Conservation (phyloP, 805 yeast genomes). For the Yarrowia bubula region DNA sequence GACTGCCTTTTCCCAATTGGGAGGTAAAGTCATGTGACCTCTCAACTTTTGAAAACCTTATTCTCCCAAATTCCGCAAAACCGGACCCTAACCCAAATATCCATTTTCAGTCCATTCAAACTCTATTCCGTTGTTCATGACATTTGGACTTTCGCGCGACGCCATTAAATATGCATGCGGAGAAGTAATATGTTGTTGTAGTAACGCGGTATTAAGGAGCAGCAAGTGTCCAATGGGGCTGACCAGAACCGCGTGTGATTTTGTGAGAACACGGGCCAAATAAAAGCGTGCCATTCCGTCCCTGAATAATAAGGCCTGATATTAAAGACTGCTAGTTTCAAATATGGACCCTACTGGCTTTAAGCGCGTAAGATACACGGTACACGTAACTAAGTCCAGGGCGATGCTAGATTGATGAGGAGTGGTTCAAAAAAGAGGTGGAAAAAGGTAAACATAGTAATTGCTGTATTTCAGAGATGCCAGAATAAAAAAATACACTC, state of each 20-base stretch:
- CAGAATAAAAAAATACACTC: neutral
- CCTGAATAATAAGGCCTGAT: too few relatives aligned
- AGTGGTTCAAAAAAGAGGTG: neutral
- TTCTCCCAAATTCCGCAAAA: neutral
- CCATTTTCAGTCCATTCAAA: neutral
- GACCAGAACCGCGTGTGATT: neutral
- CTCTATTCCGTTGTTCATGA: neutral
- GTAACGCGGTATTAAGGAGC: neutral
- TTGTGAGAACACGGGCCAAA: too few relatives aligned
- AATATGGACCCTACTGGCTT: neutral
- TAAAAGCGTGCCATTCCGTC: too few relatives aligned
- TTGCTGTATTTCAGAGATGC: too few relatives aligned
- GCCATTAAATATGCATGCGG: conserved; percentile 6
- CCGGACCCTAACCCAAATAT: neutral
- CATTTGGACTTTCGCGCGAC: neutral
- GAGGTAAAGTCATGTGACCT: conserved; percentile 13
- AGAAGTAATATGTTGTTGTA: neutral
- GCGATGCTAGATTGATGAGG: neutral
- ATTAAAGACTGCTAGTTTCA: too few relatives aligned
- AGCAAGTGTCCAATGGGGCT: neutral
- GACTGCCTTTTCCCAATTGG: conserved; percentile 19
- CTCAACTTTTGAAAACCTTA: conserved; percentile 6
- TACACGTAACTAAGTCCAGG: neutral
- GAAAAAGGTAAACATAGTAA: neutral
- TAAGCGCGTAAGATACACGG: conserved; percentile 8